A percentile compares a stretch with the other conserved stretches of the same genome.
Conservation (phyloP, 1,139 yeast genomes). For the Candida tetrigidarum region DNA sequence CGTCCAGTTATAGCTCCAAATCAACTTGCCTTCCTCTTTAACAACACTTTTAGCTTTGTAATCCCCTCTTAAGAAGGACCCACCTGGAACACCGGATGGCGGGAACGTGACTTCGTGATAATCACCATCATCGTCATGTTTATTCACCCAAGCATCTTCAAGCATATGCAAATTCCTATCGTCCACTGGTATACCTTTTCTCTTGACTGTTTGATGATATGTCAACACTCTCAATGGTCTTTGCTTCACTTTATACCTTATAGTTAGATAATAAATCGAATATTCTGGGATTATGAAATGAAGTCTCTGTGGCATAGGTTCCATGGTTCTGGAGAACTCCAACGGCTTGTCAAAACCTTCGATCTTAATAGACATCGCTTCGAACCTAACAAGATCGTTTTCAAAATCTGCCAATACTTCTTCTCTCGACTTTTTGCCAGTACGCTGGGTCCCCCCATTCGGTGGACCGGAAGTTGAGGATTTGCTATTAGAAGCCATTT, state of each 20-base stretch:
- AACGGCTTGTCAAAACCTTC: slow-evolving; percentile 32
- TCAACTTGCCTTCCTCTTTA: slow-evolving; percentile 28
- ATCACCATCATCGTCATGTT: slow-evolving; percentile 18
- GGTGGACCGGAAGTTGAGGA: not conserved
- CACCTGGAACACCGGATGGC: slow-evolving; percentile 40
- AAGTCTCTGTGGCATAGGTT: slow-evolving; percentile 30
- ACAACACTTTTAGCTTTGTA: slow-evolving; percentile 35
- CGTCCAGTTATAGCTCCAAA: slow-evolving; percentile 33
- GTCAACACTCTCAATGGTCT: slow-evolving; percentile 28
- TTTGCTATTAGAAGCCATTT: too few relatives aligned
- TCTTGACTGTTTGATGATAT: slow-evolving; percentile 39
- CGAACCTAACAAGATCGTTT: slow-evolving; percentile 29
- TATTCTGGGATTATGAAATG: slow-evolving; percentile 37
- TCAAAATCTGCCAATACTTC: slow-evolving; percentile 22
- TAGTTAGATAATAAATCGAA: slow-evolving; percentile 32
- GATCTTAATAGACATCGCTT: slow-evolving; percentile 31
- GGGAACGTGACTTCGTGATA: slow-evolving; percentile 29
- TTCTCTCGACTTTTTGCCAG: slow-evolving; percentile 11
- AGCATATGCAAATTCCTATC: slow-evolving; percentile 27
- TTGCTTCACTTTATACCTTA: slow-evolving; percentile 31
- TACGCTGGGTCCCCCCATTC: not conserved
- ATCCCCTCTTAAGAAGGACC: slow-evolving; percentile 37
- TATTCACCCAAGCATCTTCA: slow-evolving; percentile 25
- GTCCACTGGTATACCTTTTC: slow-evolving; percentile 33
- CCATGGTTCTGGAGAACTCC: slow-evolving; percentile 30